Evolutionary conservation across 306 rosid genomes (phyloP).

Genomic region (Prunus davidiana): DNA sequence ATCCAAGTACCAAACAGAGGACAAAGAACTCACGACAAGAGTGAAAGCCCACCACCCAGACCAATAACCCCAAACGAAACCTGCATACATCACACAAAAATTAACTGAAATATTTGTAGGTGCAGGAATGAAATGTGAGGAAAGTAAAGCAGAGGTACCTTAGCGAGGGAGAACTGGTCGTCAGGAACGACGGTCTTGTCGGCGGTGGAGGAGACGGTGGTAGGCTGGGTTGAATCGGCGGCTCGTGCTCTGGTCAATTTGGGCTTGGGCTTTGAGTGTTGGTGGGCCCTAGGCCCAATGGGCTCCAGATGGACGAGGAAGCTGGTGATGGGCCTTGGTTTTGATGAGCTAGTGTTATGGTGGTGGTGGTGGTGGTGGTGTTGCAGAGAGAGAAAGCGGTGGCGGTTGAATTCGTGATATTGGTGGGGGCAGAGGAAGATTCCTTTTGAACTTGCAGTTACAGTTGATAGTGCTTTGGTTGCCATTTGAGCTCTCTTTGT

Average conservation of each 20-base stretch:
- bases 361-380: background rate
- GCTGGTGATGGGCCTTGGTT: constrained; percentile 13
- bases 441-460: constrained; percentile 22
- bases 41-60: constrained; percentile 66
- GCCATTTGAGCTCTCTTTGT: constrained; percentile 13
- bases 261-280: constrained; percentile 4
- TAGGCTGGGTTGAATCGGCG: constrained; percentile 62
- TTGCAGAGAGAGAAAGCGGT: constrained; percentile 20
- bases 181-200: constrained; percentile 47
- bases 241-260: constrained; percentile 41
- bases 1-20: too few relatives aligned
- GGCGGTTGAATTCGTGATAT: constrained; percentile 13
- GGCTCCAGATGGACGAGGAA: constrained; percentile 23
- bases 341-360: background rate
- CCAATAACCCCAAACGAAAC: constrained; percentile 87
- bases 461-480: constrained; percentile 12
- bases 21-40: constrained; percentile 58
- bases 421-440: constrained; percentile 12
- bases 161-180: constrained; percentile 66
- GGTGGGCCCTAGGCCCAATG: constrained; percentile 7
- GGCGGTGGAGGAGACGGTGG: constrained; percentile 38
- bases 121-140: background rate
- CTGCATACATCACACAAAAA: constrained; percentile 36
- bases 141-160: constrained; percentile 31
- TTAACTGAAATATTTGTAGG: background rate